phyloP scores from a whole-genome alignment of 2,329 filamentous ascomycete species.

The Venturia oleaginea region DNA sequence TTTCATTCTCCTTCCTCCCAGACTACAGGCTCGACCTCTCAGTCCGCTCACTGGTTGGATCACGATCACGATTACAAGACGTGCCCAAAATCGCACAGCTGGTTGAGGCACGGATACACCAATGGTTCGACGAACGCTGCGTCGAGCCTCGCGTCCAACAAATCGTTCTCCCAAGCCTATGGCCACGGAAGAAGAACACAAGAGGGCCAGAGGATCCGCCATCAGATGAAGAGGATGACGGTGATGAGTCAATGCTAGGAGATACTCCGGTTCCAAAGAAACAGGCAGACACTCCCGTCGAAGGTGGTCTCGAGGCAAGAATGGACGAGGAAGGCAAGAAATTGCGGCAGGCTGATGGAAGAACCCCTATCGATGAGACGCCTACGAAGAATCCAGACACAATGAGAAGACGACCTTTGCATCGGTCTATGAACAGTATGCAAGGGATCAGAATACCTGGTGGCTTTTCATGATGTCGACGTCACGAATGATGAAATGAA shows the following conservation, averaged over 20 bases:
- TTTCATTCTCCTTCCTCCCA: constrained; percentile 89
- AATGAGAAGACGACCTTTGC: background rate
- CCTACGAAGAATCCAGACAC: background rate
- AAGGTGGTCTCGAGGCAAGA: constrained; percentile 23
- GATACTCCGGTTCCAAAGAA: background rate
- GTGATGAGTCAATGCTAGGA: constrained; percentile 18
- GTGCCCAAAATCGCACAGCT: constrained; percentile 83
- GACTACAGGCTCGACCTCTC: constrained; percentile 80
- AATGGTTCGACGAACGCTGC: constrained; percentile 80
- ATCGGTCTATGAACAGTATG: constrained; percentile 1
- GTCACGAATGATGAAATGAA: background rate
- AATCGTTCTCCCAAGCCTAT: constrained; percentile 71
- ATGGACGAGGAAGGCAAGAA: constrained; percentile 29
- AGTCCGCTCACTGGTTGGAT: constrained; percentile 69
- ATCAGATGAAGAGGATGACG: constrained; percentile 28
- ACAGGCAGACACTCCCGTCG: background rate
- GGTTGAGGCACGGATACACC: constrained; percentile 68
- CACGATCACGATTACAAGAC: constrained; percentile 70
- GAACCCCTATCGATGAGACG: background rate
- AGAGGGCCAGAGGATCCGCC: constrained; percentile 53
- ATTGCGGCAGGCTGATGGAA: constrained; percentile 27
- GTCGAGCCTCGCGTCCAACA: constrained; percentile 83
- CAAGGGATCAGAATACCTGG: constrained; percentile 4
- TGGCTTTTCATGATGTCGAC: background rate
- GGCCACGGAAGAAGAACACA: constrained; percentile 78